Percentiles rank a stretch among this genome's conserved stretches.
Conservation (phyloP, 73 alveolate genomes). For the Tetrahymena thermophila region DNA sequence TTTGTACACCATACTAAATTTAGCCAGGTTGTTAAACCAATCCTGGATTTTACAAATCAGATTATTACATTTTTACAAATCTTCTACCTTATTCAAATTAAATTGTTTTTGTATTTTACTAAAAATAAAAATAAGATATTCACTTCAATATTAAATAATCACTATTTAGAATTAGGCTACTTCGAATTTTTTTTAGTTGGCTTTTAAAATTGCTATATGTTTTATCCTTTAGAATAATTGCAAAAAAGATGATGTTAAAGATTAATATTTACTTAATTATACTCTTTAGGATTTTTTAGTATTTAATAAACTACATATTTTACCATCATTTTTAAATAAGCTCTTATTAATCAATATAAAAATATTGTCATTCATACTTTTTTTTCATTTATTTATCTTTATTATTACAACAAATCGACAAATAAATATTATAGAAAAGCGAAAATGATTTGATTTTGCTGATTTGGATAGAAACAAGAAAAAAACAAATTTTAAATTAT, state of each 20-base stretch:
- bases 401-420: too few species aligned
- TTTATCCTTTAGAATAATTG: background rate
- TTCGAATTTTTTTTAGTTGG: background rate
- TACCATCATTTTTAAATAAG: background rate
- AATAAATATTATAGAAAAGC: too few species aligned
- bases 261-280: background rate
- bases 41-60: background rate
- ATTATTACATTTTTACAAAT: background rate
- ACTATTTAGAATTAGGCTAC: background rate
- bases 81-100: background rate
- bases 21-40: background rate
- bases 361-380: too few species aligned
- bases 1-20: background rate
- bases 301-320: background rate
- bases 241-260: background rate
- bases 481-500: too few species aligned
- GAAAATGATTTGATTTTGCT: too few species aligned
- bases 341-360: too few species aligned
- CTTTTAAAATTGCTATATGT: background rate
- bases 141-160: background rate
- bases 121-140: background rate
- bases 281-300: background rate
- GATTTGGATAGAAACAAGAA: too few species aligned
- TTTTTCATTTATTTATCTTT: too few species aligned
- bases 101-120: background rate